phyloP scores from a whole-genome alignment of 2,329 filamentous ascomycete species.

The Neonectria neomacrospora region DNA sequence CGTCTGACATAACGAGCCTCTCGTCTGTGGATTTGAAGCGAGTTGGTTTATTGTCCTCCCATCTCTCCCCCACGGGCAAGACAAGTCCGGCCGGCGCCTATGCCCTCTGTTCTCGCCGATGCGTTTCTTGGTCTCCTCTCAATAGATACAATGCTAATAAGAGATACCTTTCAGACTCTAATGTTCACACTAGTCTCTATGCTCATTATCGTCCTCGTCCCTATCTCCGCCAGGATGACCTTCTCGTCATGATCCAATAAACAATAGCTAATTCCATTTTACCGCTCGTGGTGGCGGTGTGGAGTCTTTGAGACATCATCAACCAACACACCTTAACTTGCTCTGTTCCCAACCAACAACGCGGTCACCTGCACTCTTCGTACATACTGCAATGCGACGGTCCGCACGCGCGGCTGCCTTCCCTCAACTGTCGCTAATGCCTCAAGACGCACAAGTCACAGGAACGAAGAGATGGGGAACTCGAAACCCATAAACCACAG shows the following conservation, averaged over 20 bases:
- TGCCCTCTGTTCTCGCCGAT: neutral
- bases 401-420: neutral
- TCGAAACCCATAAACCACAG: neutral
- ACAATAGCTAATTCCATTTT: neutral
- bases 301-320: neutral
- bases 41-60: neutral
- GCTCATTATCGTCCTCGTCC: neutral
- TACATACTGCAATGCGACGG: neutral
- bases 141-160: neutral
- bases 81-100: neutral
- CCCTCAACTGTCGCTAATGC: neutral
- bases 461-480: neutral
- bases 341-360: neutral
- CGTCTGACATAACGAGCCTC: too few relatives aligned
- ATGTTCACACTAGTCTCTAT: neutral
- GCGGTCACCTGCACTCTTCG: neutral
- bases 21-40: too few relatives aligned
- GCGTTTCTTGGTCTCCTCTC: neutral
- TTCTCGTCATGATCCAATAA: slow-evolving; percentile 35
- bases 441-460: neutral
- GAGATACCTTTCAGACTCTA: too few relatives aligned
- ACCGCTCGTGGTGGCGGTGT: neutral
- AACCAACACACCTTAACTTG: slow-evolving; percentile 2
- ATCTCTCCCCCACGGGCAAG: neutral
- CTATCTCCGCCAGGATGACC: slow-evolving; percentile 30